Evolutionary conservation across 305 asterid genomes (phyloP), one percentile per base, ranked within the genome.

Genomic region (Fraxinus sp.): DNA sequence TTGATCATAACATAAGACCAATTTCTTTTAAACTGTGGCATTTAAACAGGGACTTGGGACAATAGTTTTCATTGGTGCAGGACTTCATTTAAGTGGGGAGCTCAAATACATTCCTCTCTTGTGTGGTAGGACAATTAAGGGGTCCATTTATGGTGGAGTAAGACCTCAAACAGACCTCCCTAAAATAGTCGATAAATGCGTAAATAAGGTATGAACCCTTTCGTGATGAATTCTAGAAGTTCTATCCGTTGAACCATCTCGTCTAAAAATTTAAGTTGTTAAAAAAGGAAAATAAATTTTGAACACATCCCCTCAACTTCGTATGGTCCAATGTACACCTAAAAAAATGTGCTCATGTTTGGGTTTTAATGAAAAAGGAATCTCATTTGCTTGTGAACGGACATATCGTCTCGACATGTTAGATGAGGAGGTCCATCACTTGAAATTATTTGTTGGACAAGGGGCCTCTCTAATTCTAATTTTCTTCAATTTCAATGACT

Each of bases 81-180:
- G 97, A 39, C 83, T 87, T 1, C 79, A 86, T 80, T 28, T 81
- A 57, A 91, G 90, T 79, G 92, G 89, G 55, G 92, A 89, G 88
- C 84, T 93, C 86, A 87, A 89, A 33, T 89, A 87, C 75, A 43
- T 90, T 64, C 92, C 95, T 2, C 88, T 93, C 9, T 66, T 95
- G 87, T 81, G 85, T 72, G 97, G 98, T 71, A 82, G 98, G 78
- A 90, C 91, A 52, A 36, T 94, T 32, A 90, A 71, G 83, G 97
- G 95, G 1, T 88, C 92, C 18, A 86, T 86, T 84, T 92, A 87
- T 76, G 98, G 97, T 16, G 96, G 95, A 66, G 92, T 94, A 7
- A 90, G 93, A 79, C 83, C 93, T 74, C 92, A 86, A 33, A 77
- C 97, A 0, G 97, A 94, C 84, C 95, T 92, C 73, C 97, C 96